phyloP scores from a whole-genome alignment of 441 rosid genomes.

The Pelargonium australe region DNA sequence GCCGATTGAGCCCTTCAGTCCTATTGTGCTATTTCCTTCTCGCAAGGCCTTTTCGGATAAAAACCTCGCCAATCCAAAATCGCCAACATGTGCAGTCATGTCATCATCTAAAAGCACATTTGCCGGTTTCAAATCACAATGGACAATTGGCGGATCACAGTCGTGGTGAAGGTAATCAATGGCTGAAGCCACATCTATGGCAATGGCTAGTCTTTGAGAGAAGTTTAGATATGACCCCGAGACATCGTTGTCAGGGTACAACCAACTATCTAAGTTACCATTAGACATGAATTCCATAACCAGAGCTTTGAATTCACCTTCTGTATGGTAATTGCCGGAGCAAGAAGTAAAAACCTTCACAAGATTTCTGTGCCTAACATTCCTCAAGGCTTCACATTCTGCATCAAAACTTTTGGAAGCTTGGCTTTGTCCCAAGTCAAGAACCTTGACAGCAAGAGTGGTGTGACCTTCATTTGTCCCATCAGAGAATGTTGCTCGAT shows the following conservation, averaged over 20 bases:
- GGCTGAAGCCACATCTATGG: conserved; percentile 8
- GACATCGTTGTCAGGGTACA: background rate
- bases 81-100: conserved; percentile 17
- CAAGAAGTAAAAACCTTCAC: conserved; percentile 14
- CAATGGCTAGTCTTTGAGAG: conserved; percentile 10
- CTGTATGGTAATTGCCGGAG: background rate
- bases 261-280: conserved; percentile 19
- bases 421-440: conserved; percentile 11
- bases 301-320: conserved; percentile 16
- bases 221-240: background rate
- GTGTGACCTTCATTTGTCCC: background rate
- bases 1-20: conserved; percentile 27
- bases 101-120: conserved; percentile 21
- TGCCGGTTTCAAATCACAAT: conserved; percentile 18
- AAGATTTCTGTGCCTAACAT: conserved; percentile 12
- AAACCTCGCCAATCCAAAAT: conserved; percentile 17
- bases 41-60: background rate
- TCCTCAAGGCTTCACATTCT: conserved; percentile 13
- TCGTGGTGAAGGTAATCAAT: conserved; percentile 18
- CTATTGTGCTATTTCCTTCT: conserved; percentile 6
- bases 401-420: conserved; percentile 9
- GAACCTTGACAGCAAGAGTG: conserved; percentile 13
- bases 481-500: conserved; percentile 9
- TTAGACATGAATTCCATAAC: conserved; percentile 15
- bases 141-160: conserved; percentile 12